These are phyloP conservation scores for Coprinopsis cinerea DNA, from an alignment of 768 basidiomycete species.

Conservation along the genomic window DNA sequence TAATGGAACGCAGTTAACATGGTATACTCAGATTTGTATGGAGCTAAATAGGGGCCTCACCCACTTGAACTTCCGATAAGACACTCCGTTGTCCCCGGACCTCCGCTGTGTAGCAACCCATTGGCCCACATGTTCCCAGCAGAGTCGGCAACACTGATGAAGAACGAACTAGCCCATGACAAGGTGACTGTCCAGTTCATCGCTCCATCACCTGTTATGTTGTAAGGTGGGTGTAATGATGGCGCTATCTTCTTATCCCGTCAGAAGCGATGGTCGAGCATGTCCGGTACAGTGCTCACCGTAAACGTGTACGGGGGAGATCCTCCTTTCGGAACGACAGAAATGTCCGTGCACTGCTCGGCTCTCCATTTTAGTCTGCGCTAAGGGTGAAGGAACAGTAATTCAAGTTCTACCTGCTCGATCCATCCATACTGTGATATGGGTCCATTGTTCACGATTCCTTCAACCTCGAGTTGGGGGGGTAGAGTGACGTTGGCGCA, in stretches of 20 bases:
- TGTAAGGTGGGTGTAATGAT: slow-evolving; percentile 53
- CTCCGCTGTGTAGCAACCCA: slow-evolving; percentile 54
- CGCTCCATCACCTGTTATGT: slow-evolving; percentile 41
- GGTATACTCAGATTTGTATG: background rate
- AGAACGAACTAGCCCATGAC: slow-evolving; percentile 51
- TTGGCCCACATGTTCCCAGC: slow-evolving; percentile 47
- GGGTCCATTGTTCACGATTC: slow-evolving; percentile 39
- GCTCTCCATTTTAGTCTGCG: background rate
- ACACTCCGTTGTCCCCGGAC: slow-evolving; percentile 34
- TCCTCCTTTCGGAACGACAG: slow-evolving; percentile 47
- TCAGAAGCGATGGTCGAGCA: background rate
- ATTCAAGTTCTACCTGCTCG: slow-evolving; percentile 36
- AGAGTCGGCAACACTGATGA: slow-evolving; percentile 47
- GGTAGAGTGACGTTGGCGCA: slow-evolving; percentile 50
- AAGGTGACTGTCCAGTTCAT: slow-evolving; percentile 56
- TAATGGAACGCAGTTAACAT: background rate
- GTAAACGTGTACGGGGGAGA: slow-evolving; percentile 56
- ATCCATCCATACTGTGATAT: slow-evolving; percentile 58
- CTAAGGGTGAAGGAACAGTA: background rate
- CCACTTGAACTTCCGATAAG: slow-evolving; percentile 25
- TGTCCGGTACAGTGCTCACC: slow-evolving; percentile 26
- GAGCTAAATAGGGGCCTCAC: slow-evolving; percentile 10
- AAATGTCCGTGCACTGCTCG: slow-evolving; percentile 53
- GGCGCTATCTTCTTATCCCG: slow-evolving; percentile 45
- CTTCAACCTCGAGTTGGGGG: slow-evolving; percentile 38